Conservation (phyloP, 768 basidiomycete species). For the Macrolepiota albuminosa region DNA sequence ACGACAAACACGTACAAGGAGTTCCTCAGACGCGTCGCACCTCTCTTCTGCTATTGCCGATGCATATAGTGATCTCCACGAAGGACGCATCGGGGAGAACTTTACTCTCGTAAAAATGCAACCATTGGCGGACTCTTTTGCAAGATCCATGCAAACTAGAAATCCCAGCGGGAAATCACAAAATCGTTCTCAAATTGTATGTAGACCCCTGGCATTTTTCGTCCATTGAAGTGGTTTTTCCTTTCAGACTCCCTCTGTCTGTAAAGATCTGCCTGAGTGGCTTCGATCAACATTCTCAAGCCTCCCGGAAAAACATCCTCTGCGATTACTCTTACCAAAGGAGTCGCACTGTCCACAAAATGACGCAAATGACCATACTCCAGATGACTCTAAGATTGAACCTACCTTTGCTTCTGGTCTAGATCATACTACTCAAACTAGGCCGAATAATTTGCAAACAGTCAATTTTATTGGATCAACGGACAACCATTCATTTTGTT, state of each 20-base stretch:
- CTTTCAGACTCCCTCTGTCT: neutral
- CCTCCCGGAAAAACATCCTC: constrained; percentile 41
- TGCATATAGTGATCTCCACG: constrained; percentile 17
- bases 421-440: neutral
- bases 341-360: neutral
- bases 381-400: constrained; percentile 4
- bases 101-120: constrained; percentile 43
- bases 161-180: neutral
- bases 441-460: neutral
- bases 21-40: constrained; percentile 34
- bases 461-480: neutral
- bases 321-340: constrained; percentile 36
- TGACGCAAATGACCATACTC: neutral
- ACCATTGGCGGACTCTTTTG: neutral
- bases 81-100: constrained; percentile 30
- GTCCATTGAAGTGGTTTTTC: neutral
- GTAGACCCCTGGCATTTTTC: neutral
- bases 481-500: neutral
- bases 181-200: neutral
- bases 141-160: neutral
- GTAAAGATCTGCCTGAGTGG: constrained; percentile 48
- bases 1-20: constrained; percentile 30
- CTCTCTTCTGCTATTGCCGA: neutral
- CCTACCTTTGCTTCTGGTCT: constrained; percentile 18
- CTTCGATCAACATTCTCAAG: constrained; percentile 46